Base-by-base conservation (phyloP, 2,329 filamentous ascomycete species). In the Xylariales sp. region DNA sequence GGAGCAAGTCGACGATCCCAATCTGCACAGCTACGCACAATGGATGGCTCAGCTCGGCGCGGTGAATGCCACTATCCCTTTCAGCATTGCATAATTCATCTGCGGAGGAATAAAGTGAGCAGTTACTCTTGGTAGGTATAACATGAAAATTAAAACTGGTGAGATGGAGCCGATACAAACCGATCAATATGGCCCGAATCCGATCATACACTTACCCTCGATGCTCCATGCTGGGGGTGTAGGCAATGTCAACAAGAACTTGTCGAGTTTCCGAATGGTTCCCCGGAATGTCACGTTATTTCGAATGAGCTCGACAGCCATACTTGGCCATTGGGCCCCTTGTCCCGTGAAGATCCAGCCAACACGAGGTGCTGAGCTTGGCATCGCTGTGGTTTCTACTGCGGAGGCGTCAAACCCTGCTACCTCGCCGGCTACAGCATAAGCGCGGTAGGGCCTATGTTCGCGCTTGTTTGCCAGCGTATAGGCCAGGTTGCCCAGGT, bases 1-100 rank as follows among this genome's bases (percentile, higher is more conserved):
- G 38, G 33, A 60, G 49, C 1, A 64, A 42, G n/a, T 53, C 45
- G 1, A 63, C 47, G 1, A 66, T 40, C 16, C 44, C 62, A 10
- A 67, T 40, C 40, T 66, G 64, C 14, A 30, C 10, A 8, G 23
- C 23, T n/a, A n/a, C 23, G 23, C 8, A n/a, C 8, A 8, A 25
- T 25, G 23, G 23, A 8, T 25, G 23, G 23, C 8, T 8, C 8
- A 25, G n/a, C 23, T 25, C 23, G n/a, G 23, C 23, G 8, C n/a
- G 8, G n/a, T 25, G 23, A n/a, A 25, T 8, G 23, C 23, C 8
- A 25, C 23, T 25, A 8, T 25, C n/a, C 23, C n/a, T n/a, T n/a
- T 25, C n/a, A n/a, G 23, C 8, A 25, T 25, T 25, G 8, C 8
- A n/a, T 25, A 25, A 25, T 25, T 25, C n/a, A 25, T 25, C 8